Percentiles rank a stretch among this genome's conserved stretches.
Conservation (phyloP, 2,329 filamentous ascomycete genomes). For the Trichoderma koningiopsis region DNA sequence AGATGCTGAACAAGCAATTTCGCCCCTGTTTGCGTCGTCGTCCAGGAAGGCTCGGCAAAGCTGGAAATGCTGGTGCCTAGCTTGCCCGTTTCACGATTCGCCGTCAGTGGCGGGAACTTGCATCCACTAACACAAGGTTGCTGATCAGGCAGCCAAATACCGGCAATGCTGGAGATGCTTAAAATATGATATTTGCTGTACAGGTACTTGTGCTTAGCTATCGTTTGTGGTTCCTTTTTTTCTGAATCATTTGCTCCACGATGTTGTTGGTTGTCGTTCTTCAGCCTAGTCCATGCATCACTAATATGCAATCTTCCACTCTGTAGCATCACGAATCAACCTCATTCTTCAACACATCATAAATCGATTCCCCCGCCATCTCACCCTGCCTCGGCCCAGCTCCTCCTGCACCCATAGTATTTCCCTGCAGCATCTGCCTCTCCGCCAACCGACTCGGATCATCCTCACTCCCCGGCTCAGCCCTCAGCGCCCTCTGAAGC, state of each 20-base stretch:
- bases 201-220: neutral
- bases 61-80: conserved; percentile 29
- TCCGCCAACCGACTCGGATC: conserved; percentile 53
- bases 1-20: neutral
- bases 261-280: too few species aligned
- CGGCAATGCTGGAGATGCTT: neutral
- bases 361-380: conserved; percentile 35
- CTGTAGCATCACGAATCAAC: conserved; percentile 31
- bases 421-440: conserved; percentile 41
- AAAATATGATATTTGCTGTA: neutral
- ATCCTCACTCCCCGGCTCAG: conserved; percentile 50
- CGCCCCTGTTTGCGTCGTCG: neutral
- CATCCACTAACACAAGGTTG: neutral
- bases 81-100: conserved; percentile 12
- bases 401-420: conserved; percentile 31
- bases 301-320: neutral
- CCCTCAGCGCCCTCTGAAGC: conserved; percentile 42
- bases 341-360: conserved; percentile 37
- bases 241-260: too few species aligned
- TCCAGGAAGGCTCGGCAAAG: conserved; percentile 14
- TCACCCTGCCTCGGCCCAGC: conserved; percentile 35
- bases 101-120: conserved; percentile 11
- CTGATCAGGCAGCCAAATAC: conserved; percentile 26
- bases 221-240: too few species aligned
- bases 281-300: neutral